phyloP scores from a whole-genome alignment of 148 eudicot genomes.

The Rhododendron henanense region DNA sequence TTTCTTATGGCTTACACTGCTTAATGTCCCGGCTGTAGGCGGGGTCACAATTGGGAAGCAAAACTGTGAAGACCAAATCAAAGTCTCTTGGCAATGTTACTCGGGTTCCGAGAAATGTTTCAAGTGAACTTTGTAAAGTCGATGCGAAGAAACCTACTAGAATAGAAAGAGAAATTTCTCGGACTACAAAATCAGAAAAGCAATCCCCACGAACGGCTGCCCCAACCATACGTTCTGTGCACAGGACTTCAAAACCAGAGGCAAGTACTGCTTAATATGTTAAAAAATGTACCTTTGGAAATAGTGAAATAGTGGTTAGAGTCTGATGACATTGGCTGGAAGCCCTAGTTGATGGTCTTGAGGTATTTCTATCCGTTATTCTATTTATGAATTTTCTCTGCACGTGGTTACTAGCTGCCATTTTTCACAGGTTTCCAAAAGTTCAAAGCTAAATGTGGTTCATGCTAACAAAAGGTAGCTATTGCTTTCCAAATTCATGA shows the following conservation, averaged over 20 bases:
- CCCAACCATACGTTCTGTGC: conserved; percentile 11
- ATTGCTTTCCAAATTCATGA: not conserved
- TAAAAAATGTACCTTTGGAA: not conserved
- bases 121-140: conserved; percentile 26
- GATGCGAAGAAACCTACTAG: conserved; percentile 22
- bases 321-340: not conserved
- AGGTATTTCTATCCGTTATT: not conserved
- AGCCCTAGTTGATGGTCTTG: not conserved
- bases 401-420: not conserved
- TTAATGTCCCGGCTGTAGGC: conserved; percentile 23
- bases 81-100: conserved; percentile 20
- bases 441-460: conserved; percentile 20
- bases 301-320: not conserved
- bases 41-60: conserved; percentile 22
- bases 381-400: not conserved
- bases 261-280: conserved; percentile 11
- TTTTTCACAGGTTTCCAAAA: conserved; percentile 28
- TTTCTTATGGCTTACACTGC: conserved; percentile 8
- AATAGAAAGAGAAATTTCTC: conserved; percentile 22
- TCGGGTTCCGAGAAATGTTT: conserved; percentile 6
- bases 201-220: conserved; percentile 15
- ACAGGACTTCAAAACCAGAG: conserved; percentile 31
- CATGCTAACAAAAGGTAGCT: conserved; percentile 35
- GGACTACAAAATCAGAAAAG: conserved; percentile 26
- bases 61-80: conserved; percentile 23